phyloP scores from a whole-genome alignment of 2,329 filamentous ascomycete genomes.

The Monosporascus ibericus region DNA sequence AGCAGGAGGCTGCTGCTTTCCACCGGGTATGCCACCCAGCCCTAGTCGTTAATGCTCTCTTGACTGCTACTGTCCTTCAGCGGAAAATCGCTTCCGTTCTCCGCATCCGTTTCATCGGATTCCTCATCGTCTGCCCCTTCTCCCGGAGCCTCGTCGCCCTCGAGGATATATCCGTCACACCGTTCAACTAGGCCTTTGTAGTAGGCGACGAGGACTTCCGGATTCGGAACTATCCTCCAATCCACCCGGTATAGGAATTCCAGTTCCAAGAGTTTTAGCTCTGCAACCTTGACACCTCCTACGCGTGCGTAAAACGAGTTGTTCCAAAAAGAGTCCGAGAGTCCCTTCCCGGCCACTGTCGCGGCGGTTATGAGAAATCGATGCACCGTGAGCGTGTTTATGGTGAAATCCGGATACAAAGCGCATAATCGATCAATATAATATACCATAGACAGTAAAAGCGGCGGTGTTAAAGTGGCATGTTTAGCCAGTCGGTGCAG shows the following conservation, averaged over 20 bases:
- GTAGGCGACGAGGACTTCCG: slow-evolving; percentile 88
- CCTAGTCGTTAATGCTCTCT: neutral
- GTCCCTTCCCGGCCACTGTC: slow-evolving; percentile 90
- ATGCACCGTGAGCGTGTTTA: slow-evolving; percentile 93
- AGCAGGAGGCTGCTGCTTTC: neutral
- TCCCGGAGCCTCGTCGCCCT: slow-evolving; percentile 27
- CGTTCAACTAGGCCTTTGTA: slow-evolving; percentile 79
- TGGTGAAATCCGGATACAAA: slow-evolving; percentile 89
- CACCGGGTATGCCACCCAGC: neutral
- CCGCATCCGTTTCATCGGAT: slow-evolving; percentile 26
- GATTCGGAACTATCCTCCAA: slow-evolving; percentile 95
- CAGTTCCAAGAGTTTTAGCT: slow-evolving; percentile 84
- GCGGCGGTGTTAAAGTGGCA: slow-evolving; percentile 84
- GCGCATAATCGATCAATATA: slow-evolving; percentile 95
- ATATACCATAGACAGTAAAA: slow-evolving; percentile 97
- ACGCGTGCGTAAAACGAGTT: slow-evolving; percentile 94
- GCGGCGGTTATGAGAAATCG: slow-evolving; percentile 94
- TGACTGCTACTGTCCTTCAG: neutral
- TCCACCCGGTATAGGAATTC: slow-evolving; percentile 90
- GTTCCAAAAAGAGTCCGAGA: slow-evolving; percentile 97
- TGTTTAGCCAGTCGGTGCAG: slow-evolving; percentile 88
- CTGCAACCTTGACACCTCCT: slow-evolving; percentile 82
- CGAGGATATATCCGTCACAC: slow-evolving; percentile 48
- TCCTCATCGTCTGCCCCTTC: slow-evolving; percentile 23
- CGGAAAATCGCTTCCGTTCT: slow-evolving; percentile 26